phyloP scores from a whole-genome alignment of 768 basidiomycete genomes.

The Phylloporus sp. region DNA sequence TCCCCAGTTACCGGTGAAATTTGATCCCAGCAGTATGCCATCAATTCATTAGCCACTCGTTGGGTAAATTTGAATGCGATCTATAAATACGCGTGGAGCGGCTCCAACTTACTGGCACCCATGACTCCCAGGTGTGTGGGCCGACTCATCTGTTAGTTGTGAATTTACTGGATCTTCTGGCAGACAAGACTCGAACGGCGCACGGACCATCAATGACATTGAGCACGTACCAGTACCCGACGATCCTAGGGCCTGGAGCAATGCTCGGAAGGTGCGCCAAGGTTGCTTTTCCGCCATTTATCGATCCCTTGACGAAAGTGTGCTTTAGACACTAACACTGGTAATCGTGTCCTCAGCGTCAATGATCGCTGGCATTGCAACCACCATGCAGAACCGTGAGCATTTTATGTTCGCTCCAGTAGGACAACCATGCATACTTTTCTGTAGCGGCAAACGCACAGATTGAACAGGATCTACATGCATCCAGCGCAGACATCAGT shows the following conservation, averaged over 20 bases:
- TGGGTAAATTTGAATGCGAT: neutral
- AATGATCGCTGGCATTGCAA: constrained; percentile 24
- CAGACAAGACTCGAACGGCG: neutral
- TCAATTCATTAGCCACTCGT: neutral
- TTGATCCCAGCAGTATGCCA: neutral
- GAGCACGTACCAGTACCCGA: constrained; percentile 43
- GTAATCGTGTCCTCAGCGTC: constrained; percentile 27
- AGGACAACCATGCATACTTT: neutral
- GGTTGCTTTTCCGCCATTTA: too few species aligned
- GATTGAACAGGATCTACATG: constrained; percentile 56
- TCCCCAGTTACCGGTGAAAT: constrained; percentile 1
- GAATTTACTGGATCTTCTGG: neutral
- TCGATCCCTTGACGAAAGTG: neutral
- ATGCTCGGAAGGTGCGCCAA: constrained; percentile 45
- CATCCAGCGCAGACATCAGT: constrained; percentile 59
- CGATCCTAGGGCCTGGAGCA: constrained; percentile 59
- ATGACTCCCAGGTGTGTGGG: constrained; percentile 13
- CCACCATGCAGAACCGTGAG: constrained; percentile 28
- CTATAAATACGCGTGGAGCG: neutral
- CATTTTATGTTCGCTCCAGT: neutral
- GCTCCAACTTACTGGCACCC: neutral
- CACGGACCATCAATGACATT: constrained; percentile 22
- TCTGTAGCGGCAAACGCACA: constrained; percentile 59
- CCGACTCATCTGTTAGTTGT: neutral
- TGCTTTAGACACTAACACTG: constrained; percentile 21